A percentile compares a stretch with the other conserved stretches of the same genome.
phyloP scores from a whole-genome alignment of 371 early-diverging fungal species.

The Mortierella sp. region DNA sequence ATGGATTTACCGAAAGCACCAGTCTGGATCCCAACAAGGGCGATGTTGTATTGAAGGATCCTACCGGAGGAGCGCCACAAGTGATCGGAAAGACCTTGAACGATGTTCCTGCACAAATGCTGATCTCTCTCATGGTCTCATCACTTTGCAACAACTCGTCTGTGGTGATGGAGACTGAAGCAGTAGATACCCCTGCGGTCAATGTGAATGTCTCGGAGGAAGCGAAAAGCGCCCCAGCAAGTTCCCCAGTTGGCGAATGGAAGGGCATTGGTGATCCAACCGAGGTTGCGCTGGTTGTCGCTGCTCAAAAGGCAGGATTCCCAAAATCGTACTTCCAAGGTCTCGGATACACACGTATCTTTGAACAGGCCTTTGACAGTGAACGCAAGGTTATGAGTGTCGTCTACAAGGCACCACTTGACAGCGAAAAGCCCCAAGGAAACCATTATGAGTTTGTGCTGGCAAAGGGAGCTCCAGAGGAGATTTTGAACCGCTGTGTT shows the following conservation, averaged over 20 bases:
- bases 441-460: constrained; percentile 62
- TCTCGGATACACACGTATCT: constrained; percentile 50
- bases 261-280: constrained; percentile 68
- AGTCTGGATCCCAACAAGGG: constrained; percentile 75
- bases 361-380: constrained; percentile 78
- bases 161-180: constrained; percentile 52
- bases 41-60: constrained; percentile 58
- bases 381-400: constrained; percentile 93
- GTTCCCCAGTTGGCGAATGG: constrained; percentile 49
- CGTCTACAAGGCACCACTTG: constrained; percentile 57
- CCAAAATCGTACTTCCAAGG: constrained; percentile 67
- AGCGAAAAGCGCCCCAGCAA: background rate
- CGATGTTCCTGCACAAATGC: constrained; percentile 43
- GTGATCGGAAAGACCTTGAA: constrained; percentile 39
- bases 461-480: constrained; percentile 94
- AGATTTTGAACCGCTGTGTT: constrained; percentile 76
- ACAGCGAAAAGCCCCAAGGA: background rate
- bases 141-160: constrained; percentile 78
- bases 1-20: constrained; percentile 74
- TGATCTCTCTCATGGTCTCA: constrained; percentile 46
- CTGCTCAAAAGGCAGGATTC: constrained; percentile 77
- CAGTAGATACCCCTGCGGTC: background rate
- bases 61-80: constrained; percentile 33
- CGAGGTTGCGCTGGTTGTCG: constrained; percentile 76
- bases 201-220: constrained; percentile 1